Evolutionary conservation across 2,329 filamentous ascomycete genomes (phyloP).

Genomic region (Beauveria medogensis): DNA sequence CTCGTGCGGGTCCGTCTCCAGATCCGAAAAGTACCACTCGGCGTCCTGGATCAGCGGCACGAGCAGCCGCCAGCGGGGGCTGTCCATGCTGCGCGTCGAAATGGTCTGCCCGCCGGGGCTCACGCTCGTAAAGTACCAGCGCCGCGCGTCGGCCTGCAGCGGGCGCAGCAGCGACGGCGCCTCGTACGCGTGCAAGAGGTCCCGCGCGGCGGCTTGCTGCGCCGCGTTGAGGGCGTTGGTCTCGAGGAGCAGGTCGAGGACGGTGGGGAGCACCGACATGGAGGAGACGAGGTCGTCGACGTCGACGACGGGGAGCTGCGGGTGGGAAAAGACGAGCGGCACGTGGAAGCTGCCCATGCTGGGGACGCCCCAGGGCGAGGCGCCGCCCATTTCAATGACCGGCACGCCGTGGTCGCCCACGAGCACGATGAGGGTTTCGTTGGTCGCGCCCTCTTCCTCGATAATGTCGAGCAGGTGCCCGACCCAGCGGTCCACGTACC

Average conservation of each 20-base stretch:
- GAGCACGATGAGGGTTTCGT: constrained; percentile 26
- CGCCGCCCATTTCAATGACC: constrained; percentile 22
- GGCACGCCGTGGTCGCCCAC: constrained; percentile 27
- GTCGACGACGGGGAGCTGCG: constrained; percentile 23
- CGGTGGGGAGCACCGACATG: constrained; percentile 25
- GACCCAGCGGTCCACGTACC: constrained; percentile 26
- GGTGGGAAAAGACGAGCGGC: constrained; percentile 25
- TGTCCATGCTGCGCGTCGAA: constrained; percentile 23
- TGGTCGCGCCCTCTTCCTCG: constrained; percentile 23
- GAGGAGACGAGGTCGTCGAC: constrained; percentile 24
- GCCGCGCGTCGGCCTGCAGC: constrained; percentile 13
- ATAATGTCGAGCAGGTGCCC: constrained; percentile 22
- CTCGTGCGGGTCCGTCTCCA: constrained; percentile 23
- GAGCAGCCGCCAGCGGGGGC: constrained; percentile 21
- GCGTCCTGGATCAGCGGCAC: constrained; percentile 24
- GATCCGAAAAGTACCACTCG: constrained; percentile 25
- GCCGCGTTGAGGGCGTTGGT: constrained; percentile 22
- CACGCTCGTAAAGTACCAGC: constrained; percentile 26
- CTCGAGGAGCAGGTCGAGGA: constrained; percentile 26
- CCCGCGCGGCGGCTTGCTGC: constrained; percentile 18
- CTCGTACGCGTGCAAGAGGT: constrained; percentile 25
- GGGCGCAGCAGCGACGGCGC: constrained; percentile 27
- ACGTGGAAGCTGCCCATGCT: constrained; percentile 25
- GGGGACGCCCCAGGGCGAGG: constrained; percentile 25
- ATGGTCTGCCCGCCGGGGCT: constrained; percentile 27